These are phyloP conservation scores for Podospora sp. DNA, from an alignment of 495 filamentous ascomycete genomes.

Conservation along the genomic window DNA sequence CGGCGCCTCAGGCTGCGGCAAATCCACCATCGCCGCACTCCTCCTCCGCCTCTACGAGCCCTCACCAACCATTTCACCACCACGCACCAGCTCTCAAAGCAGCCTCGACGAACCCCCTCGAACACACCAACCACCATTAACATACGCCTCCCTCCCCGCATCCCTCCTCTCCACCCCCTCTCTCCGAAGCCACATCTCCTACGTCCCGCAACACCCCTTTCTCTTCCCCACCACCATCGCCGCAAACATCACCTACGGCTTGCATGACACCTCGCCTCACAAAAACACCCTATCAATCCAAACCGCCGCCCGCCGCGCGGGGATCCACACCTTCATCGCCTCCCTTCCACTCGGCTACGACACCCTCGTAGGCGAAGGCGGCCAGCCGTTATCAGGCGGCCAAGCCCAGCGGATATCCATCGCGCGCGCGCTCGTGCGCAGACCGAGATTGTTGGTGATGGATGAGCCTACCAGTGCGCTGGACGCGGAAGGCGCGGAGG, in stretches of 20 bases:
- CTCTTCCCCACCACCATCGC: slow-evolving; percentile 74
- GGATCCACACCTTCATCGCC: slow-evolving; percentile 78
- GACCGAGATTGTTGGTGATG: slow-evolving; percentile 72
- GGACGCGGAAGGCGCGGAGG: slow-evolving; percentile 68
- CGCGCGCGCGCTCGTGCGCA: slow-evolving; percentile 73
- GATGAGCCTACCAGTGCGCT: slow-evolving; percentile 88
- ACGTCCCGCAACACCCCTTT: slow-evolving; percentile 78
- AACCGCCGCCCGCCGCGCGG: slow-evolving; percentile 65
- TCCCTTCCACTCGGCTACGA: slow-evolving; percentile 74
- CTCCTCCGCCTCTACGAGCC: slow-evolving; percentile 55
- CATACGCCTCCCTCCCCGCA: slow-evolving; percentile 60
- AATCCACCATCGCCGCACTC: slow-evolving; percentile 80
- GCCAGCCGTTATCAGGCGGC: slow-evolving; percentile 73
- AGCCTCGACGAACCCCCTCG: too few relatives aligned
- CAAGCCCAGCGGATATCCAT: slow-evolving; percentile 84
- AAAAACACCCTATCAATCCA: slow-evolving; percentile 47
- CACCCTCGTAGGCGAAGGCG: slow-evolving; percentile 78
- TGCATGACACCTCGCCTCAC: slow-evolving; percentile 50
- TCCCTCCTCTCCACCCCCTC: slow-evolving; percentile 58
- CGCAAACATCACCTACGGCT: slow-evolving; percentile 81
- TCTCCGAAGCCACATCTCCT: slow-evolving; percentile 68
- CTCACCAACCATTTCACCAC: neutral
- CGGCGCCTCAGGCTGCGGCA: slow-evolving; percentile 82
- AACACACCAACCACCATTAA: slow-evolving; percentile 52
- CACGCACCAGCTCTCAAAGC: too few relatives aligned